phyloP scores from a whole-genome alignment of 306 rosid genomes.

The Dryas alaskensis region DNA sequence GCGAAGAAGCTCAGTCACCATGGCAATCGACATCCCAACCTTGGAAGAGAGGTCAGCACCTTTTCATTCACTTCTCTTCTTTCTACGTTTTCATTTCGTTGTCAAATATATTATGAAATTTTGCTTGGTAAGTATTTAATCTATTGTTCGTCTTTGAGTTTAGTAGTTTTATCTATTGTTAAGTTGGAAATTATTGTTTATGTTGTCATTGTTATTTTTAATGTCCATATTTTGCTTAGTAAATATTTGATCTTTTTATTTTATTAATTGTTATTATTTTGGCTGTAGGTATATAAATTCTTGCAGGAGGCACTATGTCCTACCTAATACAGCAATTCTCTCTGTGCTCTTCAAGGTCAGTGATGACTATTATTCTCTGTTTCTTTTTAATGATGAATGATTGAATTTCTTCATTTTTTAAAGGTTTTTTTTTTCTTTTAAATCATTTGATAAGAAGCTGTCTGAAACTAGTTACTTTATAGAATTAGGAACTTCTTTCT shows the following conservation, averaged over 20 bases:
- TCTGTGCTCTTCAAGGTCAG: slow-evolving; percentile 62
- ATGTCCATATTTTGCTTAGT: neutral
- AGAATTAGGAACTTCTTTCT: neutral
- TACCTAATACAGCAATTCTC: slow-evolving; percentile 55
- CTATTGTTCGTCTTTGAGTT: neutral
- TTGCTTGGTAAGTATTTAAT: neutral
- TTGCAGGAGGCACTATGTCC: slow-evolving; percentile 60
- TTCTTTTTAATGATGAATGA: neutral
- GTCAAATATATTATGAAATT: neutral
- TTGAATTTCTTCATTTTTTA: neutral
- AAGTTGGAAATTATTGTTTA: neutral
- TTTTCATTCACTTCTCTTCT: neutral
- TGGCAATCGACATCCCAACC: slow-evolving; percentile 47
- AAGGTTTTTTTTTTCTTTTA: neutral
- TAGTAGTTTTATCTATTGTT: neutral
- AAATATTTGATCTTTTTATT: neutral
- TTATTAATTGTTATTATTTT: neutral
- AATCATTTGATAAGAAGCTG: neutral
- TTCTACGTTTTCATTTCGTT: neutral
- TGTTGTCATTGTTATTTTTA: neutral
- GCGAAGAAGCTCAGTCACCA: slow-evolving; percentile 35
- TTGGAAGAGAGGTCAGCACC: slow-evolving; percentile 49
- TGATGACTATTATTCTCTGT: neutral
- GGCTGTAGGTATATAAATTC: slow-evolving; percentile 60
- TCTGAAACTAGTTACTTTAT: neutral